phyloP scores from a whole-genome alignment of 495 filamentous ascomycete genomes.

The Tuber microsphaerosporum region DNA sequence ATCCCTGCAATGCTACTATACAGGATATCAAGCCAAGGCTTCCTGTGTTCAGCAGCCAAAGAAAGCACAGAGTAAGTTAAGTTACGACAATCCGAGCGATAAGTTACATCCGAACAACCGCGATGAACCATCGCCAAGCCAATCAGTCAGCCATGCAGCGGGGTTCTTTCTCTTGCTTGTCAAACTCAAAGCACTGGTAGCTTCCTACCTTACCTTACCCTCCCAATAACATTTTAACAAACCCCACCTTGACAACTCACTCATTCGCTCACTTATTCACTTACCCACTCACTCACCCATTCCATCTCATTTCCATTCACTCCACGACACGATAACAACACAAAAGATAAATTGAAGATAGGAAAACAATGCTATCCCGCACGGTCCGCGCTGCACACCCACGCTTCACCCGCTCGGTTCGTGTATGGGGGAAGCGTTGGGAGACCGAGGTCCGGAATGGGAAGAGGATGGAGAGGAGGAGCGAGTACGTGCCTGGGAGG shows the following conservation, averaged over 20 bases:
- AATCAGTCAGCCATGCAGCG: background rate
- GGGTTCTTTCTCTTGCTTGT: background rate
- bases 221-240: background rate
- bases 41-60: background rate
- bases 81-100: background rate
- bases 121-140: background rate
- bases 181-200: background rate
- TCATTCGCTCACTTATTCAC: no score
- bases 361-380: constrained; percentile 1
- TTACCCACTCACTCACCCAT: background rate
- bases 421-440: constrained; percentile 12
- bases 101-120: background rate
- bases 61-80: background rate
- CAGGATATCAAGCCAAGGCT: background rate
- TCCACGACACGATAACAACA: background rate
- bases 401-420: background rate
- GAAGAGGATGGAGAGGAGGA: constrained; percentile 10
- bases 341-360: background rate
- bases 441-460: constrained; percentile 15
- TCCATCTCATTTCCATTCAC: background rate
- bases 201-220: background rate
- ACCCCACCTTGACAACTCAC: constrained; percentile 1
- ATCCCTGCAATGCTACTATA: background rate
- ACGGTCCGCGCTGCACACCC: background rate
- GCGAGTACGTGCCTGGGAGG: constrained; percentile 19